Percentiles rank a stretch among this genome's conserved stretches.
phyloP scores from a whole-genome alignment of 768 basidiomycete genomes.

The Lyophyllum semitale region DNA sequence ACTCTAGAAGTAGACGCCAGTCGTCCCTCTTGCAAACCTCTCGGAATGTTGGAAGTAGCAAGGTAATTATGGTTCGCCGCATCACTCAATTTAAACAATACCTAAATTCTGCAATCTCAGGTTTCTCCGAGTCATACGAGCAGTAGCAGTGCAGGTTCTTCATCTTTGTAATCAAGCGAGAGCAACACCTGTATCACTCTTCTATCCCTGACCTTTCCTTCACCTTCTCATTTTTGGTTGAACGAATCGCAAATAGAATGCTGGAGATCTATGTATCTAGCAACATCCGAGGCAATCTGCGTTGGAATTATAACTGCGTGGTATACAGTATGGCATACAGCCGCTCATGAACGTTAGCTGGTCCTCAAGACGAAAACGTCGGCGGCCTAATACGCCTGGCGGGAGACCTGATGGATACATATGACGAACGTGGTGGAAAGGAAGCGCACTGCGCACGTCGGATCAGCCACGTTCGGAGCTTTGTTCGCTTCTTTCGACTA shows the following conservation, averaged over 20 bases:
- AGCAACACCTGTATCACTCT: no score
- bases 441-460: not conserved
- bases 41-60: not conserved
- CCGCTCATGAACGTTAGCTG: no score
- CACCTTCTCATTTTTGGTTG: no score
- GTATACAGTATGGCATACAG: no score
- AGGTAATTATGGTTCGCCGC: constrained; percentile 3
- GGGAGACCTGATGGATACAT: not conserved
- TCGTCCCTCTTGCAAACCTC: not conserved
- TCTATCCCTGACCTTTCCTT: no score
- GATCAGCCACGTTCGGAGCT: constrained; percentile 1
- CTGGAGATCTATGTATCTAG: no score
- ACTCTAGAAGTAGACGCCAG: constrained; percentile 2
- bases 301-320: no score
- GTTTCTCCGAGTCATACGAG: no score
- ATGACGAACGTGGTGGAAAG: constrained; percentile 7
- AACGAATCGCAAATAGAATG: no score
- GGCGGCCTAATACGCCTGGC: not conserved
- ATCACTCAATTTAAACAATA: not conserved
- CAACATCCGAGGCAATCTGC: no score
- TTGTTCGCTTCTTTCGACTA: not conserved
- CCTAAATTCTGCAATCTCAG: not conserved
- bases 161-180: not conserved
- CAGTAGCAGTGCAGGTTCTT: no score
- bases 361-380: no score